Evolutionary conservation across 768 basidiomycete species (phyloP).

Genomic region (Mycena epipterygia): DNA sequence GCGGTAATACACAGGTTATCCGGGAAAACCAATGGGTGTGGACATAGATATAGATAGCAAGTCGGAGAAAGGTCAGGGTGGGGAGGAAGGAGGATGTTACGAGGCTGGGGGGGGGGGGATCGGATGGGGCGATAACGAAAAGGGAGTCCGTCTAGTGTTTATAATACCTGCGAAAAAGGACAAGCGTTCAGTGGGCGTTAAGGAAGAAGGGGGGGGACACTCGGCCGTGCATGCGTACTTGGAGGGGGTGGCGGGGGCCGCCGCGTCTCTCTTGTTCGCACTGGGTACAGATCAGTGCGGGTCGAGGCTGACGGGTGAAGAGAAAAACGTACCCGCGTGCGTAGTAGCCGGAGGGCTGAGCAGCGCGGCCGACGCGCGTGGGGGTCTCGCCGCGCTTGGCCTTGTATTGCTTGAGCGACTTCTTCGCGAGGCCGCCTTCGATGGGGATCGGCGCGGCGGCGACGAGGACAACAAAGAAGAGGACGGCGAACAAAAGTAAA

Average conservation of each 20-base stretch:
- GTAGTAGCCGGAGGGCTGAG: conserved; percentile 33
- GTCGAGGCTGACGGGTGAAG: neutral
- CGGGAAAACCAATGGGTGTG: neutral
- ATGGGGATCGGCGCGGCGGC: conserved; percentile 37
- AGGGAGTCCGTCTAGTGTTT: conserved; percentile 16
- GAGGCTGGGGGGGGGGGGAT: neutral
- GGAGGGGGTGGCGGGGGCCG: conserved; percentile 32
- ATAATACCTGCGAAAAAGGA: conserved; percentile 13
- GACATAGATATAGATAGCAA: neutral
- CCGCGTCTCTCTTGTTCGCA: conserved; percentile 29
- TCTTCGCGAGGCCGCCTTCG: conserved; percentile 29
- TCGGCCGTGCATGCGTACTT: conserved; percentile 17
- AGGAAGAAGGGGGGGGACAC: neutral
- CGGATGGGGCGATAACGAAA: neutral
- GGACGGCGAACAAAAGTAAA: conserved; percentile 39
- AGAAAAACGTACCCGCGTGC: conserved; percentile 7
- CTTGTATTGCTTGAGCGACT: conserved; percentile 44
- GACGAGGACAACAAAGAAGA: conserved; percentile 41
- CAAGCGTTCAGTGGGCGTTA: neutral
- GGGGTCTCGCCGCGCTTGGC: conserved; percentile 40
- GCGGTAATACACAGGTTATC: conserved; percentile 7
- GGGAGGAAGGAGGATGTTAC: neutral
- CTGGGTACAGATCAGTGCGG: conserved; percentile 10
- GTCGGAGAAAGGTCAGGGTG: too few species aligned
- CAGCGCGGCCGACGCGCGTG: conserved; percentile 23